Evolutionary conservation across 2,329 filamentous ascomycete species (phyloP).

Genomic region (Talaromyces sp.): DNA sequence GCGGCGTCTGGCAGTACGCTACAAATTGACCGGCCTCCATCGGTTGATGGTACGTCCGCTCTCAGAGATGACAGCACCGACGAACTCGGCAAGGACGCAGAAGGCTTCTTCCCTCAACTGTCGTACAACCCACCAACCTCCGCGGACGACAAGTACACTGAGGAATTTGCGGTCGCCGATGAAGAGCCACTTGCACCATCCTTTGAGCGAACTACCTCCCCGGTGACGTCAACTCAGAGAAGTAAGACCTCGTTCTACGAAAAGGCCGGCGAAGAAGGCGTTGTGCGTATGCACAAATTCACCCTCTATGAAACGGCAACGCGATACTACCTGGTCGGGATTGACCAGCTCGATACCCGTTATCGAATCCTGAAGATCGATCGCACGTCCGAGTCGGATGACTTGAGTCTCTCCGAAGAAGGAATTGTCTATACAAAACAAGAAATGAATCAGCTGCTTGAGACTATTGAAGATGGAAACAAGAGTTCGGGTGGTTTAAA

Average conservation of each 20-base stretch:
- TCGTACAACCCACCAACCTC: constrained; percentile 29
- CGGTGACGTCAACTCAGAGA: constrained; percentile 33
- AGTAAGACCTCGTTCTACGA: constrained; percentile 31
- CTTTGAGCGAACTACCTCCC: constrained; percentile 38
- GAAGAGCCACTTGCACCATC: constrained; percentile 44
- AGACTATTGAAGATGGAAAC: constrained; percentile 93
- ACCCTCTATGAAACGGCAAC: constrained; percentile 95
- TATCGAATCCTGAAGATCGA: constrained; percentile 95
- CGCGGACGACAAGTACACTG: constrained; percentile 25
- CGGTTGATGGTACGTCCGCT: not conserved
- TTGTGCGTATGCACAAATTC: constrained; percentile 82
- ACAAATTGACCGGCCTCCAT: not conserved
- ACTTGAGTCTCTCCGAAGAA: constrained; percentile 84
- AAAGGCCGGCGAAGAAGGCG: constrained; percentile 40
- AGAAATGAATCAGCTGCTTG: constrained; percentile 89
- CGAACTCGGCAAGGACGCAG: not conserved
- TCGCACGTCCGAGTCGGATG: constrained; percentile 72
- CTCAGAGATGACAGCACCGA: constrained; percentile 1
- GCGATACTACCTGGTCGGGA: constrained; percentile 89
- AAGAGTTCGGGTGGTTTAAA: constrained; percentile 84
- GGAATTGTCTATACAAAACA: constrained; percentile 89
- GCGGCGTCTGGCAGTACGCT: not conserved
- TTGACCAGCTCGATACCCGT: constrained; percentile 80
- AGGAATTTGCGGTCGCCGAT: constrained; percentile 34
- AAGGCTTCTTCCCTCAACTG: constrained; percentile 14